Percentiles rank a stretch among this genome's conserved stretches.
Conservation (phyloP, 2,329 filamentous ascomycete species). For the Calonectria henricotiae region DNA sequence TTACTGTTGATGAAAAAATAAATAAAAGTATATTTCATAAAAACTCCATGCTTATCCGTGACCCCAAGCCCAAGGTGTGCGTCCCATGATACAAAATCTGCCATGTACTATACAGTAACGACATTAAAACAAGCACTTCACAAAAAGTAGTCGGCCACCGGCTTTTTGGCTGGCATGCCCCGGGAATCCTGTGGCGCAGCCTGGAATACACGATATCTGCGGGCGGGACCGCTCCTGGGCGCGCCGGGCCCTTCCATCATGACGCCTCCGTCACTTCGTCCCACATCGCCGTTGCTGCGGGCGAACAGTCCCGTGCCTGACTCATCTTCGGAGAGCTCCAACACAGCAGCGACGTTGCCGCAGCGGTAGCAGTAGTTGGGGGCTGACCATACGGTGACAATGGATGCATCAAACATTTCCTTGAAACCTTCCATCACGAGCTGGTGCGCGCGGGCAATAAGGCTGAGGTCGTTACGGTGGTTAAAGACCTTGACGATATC, state of each 20-base stretch:
- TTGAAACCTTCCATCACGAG: slow-evolving; percentile 99
- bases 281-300: slow-evolving; percentile 80
- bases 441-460: slow-evolving; percentile 96
- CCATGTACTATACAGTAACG: slow-evolving; percentile 30
- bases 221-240: slow-evolving; percentile 79
- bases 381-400: slow-evolving; percentile 99
- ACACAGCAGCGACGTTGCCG: slow-evolving; percentile 94
- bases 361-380: slow-evolving; percentile 98
- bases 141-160: slow-evolving; percentile 96
- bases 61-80: slow-evolving; percentile 40
- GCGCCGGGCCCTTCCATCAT: slow-evolving; percentile 66
- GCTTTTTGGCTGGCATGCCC: slow-evolving; percentile 99
- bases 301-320: slow-evolving; percentile 81
- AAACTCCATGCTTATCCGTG: slow-evolving; percentile 51
- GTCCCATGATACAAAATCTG: slow-evolving; percentile 45
- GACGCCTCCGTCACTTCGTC: slow-evolving; percentile 70
- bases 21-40: slow-evolving; percentile 39
- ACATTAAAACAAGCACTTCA: slow-evolving; percentile 54
- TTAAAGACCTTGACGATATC: slow-evolving; percentile 98
- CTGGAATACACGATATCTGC: slow-evolving; percentile 95
- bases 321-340: slow-evolving; percentile 92
- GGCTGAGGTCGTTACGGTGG: slow-evolving; percentile 90
- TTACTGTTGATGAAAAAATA: slow-evolving; percentile 10
- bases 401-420: slow-evolving; percentile 97
- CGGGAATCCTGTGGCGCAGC: slow-evolving; percentile 95